Conservation (phyloP, 2,329 filamentous ascomycete species). For the Allantophomopsis cytisporea region DNA sequence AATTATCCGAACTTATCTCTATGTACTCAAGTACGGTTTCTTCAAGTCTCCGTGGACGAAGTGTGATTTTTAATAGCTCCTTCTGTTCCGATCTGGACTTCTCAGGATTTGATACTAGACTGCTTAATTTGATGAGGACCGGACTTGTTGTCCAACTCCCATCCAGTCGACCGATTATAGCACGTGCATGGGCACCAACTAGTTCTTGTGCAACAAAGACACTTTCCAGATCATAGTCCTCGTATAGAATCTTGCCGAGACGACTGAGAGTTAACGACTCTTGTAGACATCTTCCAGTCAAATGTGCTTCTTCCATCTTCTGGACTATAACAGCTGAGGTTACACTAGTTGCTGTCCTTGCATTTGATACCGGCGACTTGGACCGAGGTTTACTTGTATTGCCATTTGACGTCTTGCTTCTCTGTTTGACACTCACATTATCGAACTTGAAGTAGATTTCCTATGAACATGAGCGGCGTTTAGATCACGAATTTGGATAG, state of each 20-base stretch:
- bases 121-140: conserved; percentile 1
- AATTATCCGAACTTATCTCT: no score
- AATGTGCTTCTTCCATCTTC: conserved; percentile 2
- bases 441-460: no score
- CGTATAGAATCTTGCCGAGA: conserved; percentile 2
- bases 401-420: no score
- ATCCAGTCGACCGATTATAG: conserved; percentile 1
- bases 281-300: not conserved
- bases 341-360: no score
- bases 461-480: no score
- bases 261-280: conserved; percentile 1
- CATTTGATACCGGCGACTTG: no score
- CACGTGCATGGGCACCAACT: conserved; percentile 1
- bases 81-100: not conserved
- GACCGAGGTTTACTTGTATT: no score
- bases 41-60: not conserved
- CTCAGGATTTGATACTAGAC: not conserved
- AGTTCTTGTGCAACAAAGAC: conserved; percentile 2
- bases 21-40: not conserved
- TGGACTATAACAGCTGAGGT: not conserved
- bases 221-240: conserved; percentile 1
- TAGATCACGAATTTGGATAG: no score
- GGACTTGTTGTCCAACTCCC: conserved; percentile 2
- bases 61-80: not conserved
- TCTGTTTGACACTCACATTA: no score